Evolutionary conservation across 495 filamentous ascomycete species (phyloP), one percentile per base, ranked within the genome.

Genomic region (Chaetomium tenue): DNA sequence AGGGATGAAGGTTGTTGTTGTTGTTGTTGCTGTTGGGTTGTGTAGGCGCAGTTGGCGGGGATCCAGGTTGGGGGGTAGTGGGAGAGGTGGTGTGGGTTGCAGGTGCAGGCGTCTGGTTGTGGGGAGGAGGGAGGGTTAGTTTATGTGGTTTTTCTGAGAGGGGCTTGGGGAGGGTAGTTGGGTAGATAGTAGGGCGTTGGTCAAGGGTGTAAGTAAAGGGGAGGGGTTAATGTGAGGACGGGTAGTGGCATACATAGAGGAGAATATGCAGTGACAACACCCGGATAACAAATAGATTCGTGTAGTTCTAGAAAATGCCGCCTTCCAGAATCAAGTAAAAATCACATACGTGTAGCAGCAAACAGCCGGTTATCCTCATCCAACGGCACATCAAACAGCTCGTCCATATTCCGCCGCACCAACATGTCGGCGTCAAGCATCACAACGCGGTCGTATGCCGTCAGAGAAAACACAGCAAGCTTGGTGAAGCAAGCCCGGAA

Each of bases 401-500:
- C 91, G 70, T 95, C 91, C 88, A 95, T 93, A 71, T 92, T 92
- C 62, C 79, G 76, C 58, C 85, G 76, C 5, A 90, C 83, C 23
- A 93, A 69, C 91, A 93, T 95, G 74, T 95, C 91, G 68, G 86
- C 87, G 74, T 95, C 91, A n/a, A 95, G 81, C 72, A 88, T 86
- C 20, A 92, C 85, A 23, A 95, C 82, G 16, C 90, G 81, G 5
- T 88, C 83, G 75, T 90, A 93, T 66, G 89, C 83, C 15, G 76
- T 75, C 9, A 93, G 79, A 15, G 83, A 84, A 71, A 93, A 95
- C 1, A 86, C 84, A 18, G 85, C 85, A n/a, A 95, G 81, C 76
- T 95, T 95, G 73, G 80, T 88, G 90, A 91, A 95, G 81, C 86
- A 88, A 68, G 92, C 90, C 73, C 89, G 86, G 78, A 95, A 93